Percentiles rank a stretch among this genome's conserved stretches.
Conservation (phyloP, 306 rosid genomes). For the Phaseolus lunatus region DNA sequence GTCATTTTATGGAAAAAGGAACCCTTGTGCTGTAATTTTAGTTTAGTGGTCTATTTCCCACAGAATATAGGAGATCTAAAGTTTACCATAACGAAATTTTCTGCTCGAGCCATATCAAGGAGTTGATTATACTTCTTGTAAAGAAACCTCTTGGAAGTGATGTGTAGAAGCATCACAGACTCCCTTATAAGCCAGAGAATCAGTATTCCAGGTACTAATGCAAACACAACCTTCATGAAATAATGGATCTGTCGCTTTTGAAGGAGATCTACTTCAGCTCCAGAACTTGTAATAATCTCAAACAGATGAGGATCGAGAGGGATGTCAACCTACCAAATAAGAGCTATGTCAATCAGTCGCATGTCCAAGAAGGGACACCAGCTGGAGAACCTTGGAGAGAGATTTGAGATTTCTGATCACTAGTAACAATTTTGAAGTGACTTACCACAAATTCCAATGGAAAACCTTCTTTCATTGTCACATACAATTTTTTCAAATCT, state of each 20-base stretch:
- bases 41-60: constrained; percentile 12
- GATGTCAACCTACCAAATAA: constrained; percentile 79
- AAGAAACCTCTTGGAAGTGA: constrained; percentile 80
- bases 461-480: constrained; percentile 96
- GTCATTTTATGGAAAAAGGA: constrained; percentile 10
- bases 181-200: constrained; percentile 90
- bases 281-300: constrained; percentile 86
- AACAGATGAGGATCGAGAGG: constrained; percentile 93
- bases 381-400: constrained; percentile 30
- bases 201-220: constrained; percentile 80
- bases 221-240: constrained; percentile 85
- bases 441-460: constrained; percentile 92
- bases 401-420: constrained; percentile 43
- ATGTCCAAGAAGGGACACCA: constrained; percentile 25
- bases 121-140: constrained; percentile 91
- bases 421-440: constrained; percentile 43
- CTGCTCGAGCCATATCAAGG: constrained; percentile 90
- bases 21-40: constrained; percentile 16
- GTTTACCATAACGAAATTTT: constrained; percentile 88
- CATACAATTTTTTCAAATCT: constrained; percentile 82
- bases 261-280: constrained; percentile 95
- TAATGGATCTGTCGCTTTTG: constrained; percentile 86
- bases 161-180: constrained; percentile 73
- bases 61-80: constrained; percentile 26
- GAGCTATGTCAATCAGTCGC: constrained; percentile 41